Conservation (phyloP, 441 rosid species). For the Biscutella laevigata region DNA sequence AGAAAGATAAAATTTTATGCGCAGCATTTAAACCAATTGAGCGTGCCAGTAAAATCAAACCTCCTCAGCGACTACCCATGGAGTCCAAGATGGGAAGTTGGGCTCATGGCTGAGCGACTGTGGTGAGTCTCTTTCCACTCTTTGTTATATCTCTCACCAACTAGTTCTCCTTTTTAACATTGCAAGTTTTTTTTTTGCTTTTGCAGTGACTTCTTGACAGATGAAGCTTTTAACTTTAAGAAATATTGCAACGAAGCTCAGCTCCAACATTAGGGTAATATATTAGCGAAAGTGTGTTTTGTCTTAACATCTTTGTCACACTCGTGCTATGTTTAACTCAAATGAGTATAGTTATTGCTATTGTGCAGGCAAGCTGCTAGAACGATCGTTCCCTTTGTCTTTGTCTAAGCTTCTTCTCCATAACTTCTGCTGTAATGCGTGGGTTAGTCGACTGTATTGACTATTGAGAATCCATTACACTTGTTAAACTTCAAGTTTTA, state of each 20-base stretch:
- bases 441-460: too few species aligned
- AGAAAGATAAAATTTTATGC: background rate
- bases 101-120: conserved; percentile 73
- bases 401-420: too few species aligned
- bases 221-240: conserved; percentile 70
- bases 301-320: background rate
- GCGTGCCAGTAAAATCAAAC: conserved; percentile 52
- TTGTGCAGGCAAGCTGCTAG: too few species aligned
- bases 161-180: background rate
- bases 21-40: conserved; percentile 55
- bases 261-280: conserved; percentile 36
- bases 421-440: too few species aligned
- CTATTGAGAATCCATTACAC: too few species aligned
- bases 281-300: background rate
- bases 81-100: conserved; percentile 93
- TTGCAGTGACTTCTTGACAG: conserved; percentile 58
- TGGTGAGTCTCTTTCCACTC: conserved; percentile 37
- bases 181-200: background rate
- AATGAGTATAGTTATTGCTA: too few species aligned
- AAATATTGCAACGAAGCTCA: conserved; percentile 63
- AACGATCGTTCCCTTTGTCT: too few species aligned
- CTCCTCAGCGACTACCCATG: conserved; percentile 66
- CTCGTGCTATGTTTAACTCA: background rate
- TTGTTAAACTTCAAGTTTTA: too few species aligned
- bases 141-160: background rate